These are phyloP conservation scores for Gonapodya prolifera DNA, from an alignment of 192 early-diverging fungal genomes.

Conservation along the genomic window DNA sequence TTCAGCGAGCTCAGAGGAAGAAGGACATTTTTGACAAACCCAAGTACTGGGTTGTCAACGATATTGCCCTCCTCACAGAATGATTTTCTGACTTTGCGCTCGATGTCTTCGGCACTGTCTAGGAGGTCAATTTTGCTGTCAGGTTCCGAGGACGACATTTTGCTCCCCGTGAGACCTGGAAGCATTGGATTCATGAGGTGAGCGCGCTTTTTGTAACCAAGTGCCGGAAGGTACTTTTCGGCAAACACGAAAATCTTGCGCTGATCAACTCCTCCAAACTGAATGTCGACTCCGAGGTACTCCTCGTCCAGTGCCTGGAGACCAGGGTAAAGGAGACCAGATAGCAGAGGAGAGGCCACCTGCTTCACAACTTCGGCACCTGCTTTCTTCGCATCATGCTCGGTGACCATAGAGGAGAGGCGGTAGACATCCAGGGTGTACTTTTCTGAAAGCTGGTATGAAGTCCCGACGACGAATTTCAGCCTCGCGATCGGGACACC, in stretches of 20 bases:
- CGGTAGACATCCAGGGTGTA: slow-evolving; percentile 89
- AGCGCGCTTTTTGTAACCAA: slow-evolving; percentile 92
- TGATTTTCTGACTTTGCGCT: slow-evolving; percentile 81
- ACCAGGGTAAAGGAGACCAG: slow-evolving; percentile 92
- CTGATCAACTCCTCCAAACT: slow-evolving; percentile 97
- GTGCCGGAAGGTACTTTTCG: slow-evolving; percentile 80
- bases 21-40: slow-evolving; percentile 80
- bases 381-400: slow-evolving; percentile 95
- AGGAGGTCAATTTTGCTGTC: slow-evolving; percentile 97
- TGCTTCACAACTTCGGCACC: slow-evolving; percentile 99
- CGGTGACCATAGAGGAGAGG: slow-evolving; percentile 69
- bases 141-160: slow-evolving; percentile 94
- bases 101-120: slow-evolving; percentile 64
- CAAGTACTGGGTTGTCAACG: slow-evolving; percentile 77
- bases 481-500: slow-evolving; percentile 88
- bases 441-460: slow-evolving; percentile 74
- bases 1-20: slow-evolving; percentile 76
- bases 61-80: slow-evolving; percentile 97
- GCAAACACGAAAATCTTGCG: slow-evolving; percentile 99
- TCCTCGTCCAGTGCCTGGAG: slow-evolving; percentile 98
- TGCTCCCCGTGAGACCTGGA: slow-evolving; percentile 79
- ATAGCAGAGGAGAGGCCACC: slow-evolving; percentile 70
- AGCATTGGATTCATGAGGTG: slow-evolving; percentile 99
- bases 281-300: slow-evolving; percentile 85
- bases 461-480: slow-evolving; percentile 79